phyloP scores from a whole-genome alignment of 495 filamentous ascomycete genomes.

The Neurospora sp. region DNA sequence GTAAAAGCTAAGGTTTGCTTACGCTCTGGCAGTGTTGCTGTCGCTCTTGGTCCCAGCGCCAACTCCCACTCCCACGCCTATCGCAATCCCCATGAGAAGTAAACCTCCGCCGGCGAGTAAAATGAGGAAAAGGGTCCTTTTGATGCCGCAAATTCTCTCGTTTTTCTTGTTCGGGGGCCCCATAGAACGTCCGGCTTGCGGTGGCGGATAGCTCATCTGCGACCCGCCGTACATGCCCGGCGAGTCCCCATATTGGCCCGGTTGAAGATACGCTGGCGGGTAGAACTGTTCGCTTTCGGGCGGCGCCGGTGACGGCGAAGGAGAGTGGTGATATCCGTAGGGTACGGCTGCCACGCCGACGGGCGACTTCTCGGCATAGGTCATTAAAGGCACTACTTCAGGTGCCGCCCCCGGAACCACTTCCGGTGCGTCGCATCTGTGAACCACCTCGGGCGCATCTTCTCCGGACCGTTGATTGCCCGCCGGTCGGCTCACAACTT shows the following conservation, averaged over 20 bases:
- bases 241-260: neutral
- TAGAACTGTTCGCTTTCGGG: neutral
- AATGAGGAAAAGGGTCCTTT: conserved; percentile 5
- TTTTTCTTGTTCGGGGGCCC: neutral
- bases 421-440: neutral
- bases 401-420: neutral
- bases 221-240: neutral
- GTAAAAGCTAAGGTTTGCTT: neutral
- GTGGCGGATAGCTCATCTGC: neutral
- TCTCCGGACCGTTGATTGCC: neutral
- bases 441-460: neutral
- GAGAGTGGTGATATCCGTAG: neutral
- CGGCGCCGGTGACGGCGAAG: neutral
- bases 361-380: neutral
- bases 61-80: conserved; percentile 15
- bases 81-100: conserved; percentile 9
- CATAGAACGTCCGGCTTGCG: neutral
- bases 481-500: neutral
- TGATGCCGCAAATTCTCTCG: conserved; percentile 9
- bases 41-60: conserved; percentile 5
- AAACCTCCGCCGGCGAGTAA: conserved; percentile 5
- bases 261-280: neutral
- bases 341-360: neutral
- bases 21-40: neutral
- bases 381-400: neutral